Conservation (phyloP, 129 eudicot genomes). For the Flaveria brownii region DNA sequence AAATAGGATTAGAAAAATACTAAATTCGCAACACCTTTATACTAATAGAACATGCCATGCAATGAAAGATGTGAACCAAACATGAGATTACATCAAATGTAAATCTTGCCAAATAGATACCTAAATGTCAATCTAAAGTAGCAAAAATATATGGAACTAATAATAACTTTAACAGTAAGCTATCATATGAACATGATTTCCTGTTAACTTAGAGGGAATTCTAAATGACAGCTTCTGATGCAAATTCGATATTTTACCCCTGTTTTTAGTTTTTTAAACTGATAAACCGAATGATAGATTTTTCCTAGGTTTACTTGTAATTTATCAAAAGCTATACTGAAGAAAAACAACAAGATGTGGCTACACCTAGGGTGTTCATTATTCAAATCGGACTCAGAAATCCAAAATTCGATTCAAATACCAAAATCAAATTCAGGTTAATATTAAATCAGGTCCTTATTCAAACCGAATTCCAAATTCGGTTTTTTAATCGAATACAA, state of each 20-base stretch:
- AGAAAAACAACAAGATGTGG: no score
- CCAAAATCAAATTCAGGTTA: no score
- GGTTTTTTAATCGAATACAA: no score
- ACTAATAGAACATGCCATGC: neutral
- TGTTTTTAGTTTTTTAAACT: neutral
- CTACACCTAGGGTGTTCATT: no score
- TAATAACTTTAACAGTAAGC: neutral
- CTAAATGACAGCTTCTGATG: slow-evolving; percentile 6
- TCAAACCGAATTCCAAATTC: no score
- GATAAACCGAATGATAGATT: neutral
- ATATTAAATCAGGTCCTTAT: no score
- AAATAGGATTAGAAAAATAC: neutral
- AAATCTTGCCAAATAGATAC: neutral
- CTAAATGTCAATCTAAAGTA: neutral
- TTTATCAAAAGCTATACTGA: neutral
- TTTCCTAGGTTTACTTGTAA: neutral
- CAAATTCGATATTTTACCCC: neutral
- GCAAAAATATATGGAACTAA: slow-evolving; percentile 2
- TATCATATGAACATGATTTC: neutral
- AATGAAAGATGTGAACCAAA: neutral
- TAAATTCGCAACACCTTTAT: neutral
- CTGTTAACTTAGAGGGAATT: neutral
- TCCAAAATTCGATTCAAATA: no score
- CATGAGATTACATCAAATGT: neutral
- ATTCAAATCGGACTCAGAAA: no score